Conservation (phyloP, 345 rosid genomes). For the Eucalyptus melliodora region DNA sequence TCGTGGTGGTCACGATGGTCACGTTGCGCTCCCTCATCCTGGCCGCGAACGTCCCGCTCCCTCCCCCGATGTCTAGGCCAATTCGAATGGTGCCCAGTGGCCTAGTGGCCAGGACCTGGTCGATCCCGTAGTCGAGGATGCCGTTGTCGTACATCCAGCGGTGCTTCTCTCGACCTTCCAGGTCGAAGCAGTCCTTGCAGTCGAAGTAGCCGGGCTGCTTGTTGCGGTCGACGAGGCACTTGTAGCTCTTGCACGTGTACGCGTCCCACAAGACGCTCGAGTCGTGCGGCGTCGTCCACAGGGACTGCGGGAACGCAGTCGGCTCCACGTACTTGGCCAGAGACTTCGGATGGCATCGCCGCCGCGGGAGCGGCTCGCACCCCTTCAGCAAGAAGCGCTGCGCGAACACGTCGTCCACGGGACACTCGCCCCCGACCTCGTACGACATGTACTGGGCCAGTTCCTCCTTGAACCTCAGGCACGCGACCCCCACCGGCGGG, state of each 20-base stretch:
- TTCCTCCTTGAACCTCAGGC: constrained; percentile 29
- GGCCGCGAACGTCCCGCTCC: constrained; percentile 40
- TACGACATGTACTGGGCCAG: constrained; percentile 26
- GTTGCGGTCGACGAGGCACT: constrained; percentile 22
- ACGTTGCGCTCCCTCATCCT: constrained; percentile 44
- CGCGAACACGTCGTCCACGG: constrained; percentile 29
- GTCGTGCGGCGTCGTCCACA: constrained; percentile 24
- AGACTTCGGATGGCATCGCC: constrained; percentile 30
- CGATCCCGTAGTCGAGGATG: constrained; percentile 24
- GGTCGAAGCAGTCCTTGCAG: constrained; percentile 42
- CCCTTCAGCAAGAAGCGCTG: constrained; percentile 36
- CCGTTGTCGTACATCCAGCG: constrained; percentile 26
- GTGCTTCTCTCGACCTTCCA: constrained; percentile 21
- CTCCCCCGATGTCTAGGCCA: constrained; percentile 42
- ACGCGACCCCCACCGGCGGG: constrained; percentile 21
- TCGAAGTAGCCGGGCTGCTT: constrained; percentile 15
- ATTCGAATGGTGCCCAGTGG: constrained; percentile 14
- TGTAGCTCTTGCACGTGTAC: constrained; percentile 34
- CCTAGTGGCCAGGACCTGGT: constrained; percentile 14
- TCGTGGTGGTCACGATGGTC: constrained; percentile 28
- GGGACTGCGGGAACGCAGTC: constrained; percentile 9
- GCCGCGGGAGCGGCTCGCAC: constrained; percentile 38
- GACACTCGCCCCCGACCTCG: constrained; percentile 30
- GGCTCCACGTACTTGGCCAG: constrained; percentile 21
- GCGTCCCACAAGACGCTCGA: constrained; percentile 32